These are phyloP conservation scores for Mycena belliarum DNA, from an alignment of 768 basidiomycete species.

Conservation along the genomic window DNA sequence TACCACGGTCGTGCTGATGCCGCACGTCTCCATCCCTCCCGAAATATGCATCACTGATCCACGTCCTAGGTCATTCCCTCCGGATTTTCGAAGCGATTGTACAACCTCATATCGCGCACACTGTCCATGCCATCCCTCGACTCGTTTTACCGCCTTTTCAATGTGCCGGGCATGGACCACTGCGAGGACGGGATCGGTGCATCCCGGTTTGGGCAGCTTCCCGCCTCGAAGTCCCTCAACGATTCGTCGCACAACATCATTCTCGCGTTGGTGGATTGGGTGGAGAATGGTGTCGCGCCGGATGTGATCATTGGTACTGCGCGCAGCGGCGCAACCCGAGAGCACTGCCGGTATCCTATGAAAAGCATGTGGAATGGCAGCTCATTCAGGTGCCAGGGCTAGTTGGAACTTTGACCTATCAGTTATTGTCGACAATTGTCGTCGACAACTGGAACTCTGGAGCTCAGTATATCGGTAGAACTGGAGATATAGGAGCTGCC, in stretches of 20 bases:
- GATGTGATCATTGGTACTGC: conserved; percentile 1
- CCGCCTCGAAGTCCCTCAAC: not conserved
- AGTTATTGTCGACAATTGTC: too few species aligned
- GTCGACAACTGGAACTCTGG: too few species aligned
- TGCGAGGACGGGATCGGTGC: conserved; percentile 21
- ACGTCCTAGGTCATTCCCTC: conserved; percentile 21
- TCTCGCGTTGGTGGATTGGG: conserved; percentile 12
- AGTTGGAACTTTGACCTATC: too few species aligned
- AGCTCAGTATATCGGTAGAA: too few species aligned
- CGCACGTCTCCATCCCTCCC: not conserved
- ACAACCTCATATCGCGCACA: conserved; percentile 22
- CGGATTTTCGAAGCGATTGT: conserved; percentile 17
- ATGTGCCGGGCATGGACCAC: conserved; percentile 28
- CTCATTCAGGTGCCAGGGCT: not conserved
- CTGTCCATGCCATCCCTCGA: conserved; percentile 7
- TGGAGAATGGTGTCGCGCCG: conserved; percentile 5
- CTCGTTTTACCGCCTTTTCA: conserved; percentile 28
- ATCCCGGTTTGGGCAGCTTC: conserved; percentile 15
- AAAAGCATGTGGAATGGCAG: conserved; percentile 1
- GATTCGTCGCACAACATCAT: conserved; percentile 1
- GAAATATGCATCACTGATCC: not conserved
- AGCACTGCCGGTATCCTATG: conserved; percentile 7
- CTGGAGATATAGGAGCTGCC: too few species aligned
- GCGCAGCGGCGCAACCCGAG: not conserved
- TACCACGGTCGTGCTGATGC: conserved; percentile 23